A percentile compares a stretch with the other conserved stretches of the same genome.
Conservation (phyloP, 768 basidiomycete genomes). For the Harrya chromipes region DNA sequence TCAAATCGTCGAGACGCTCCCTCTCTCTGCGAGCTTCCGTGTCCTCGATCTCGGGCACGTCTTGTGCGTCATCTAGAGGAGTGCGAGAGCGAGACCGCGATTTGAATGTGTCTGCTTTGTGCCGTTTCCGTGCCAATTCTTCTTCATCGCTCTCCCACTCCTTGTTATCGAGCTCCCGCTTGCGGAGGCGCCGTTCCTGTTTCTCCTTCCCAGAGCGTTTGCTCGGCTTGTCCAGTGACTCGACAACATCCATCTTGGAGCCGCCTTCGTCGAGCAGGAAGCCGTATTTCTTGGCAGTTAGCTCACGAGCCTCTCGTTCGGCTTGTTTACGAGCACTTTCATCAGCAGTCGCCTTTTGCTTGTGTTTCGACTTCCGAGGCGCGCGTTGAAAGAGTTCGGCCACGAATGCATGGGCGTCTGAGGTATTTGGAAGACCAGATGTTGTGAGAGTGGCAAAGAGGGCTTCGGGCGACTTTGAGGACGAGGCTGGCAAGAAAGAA, state of each 20-base stretch:
- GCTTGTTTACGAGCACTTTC: conserved; percentile 57
- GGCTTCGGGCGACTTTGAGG: conserved; percentile 75
- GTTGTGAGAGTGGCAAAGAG: conserved; percentile 73
- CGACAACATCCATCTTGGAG: conserved; percentile 38
- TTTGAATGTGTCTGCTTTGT: conserved; percentile 46
- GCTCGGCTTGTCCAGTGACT: conserved; percentile 30
- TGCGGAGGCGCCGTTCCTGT: conserved; percentile 66
- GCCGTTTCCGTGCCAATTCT: conserved; percentile 65
- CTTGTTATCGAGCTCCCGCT: conserved; percentile 75
- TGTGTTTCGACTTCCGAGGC: conserved; percentile 76
- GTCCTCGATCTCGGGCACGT: conserved; percentile 69
- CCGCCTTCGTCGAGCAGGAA: conserved; percentile 88
- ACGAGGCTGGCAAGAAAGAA: conserved; percentile 47
- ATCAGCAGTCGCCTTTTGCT: conserved; percentile 41
- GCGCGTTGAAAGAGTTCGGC: conserved; percentile 70
- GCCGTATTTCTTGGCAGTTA: conserved; percentile 71
- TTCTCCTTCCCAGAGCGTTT: conserved; percentile 41
- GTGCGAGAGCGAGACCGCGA: conserved; percentile 23
- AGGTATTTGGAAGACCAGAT: conserved; percentile 77
- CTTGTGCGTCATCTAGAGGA: conserved; percentile 35
- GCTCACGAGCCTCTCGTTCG: conserved; percentile 70
- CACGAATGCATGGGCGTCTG: conserved; percentile 79
- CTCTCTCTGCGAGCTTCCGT: conserved; percentile 66
- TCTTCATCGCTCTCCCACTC: conserved; percentile 95
- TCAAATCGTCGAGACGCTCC: conserved; percentile 73